These are phyloP conservation scores for Aspergillus sp. DNA, from an alignment of 2,329 filamentous ascomycete genomes.

Conservation along the genomic window DNA sequence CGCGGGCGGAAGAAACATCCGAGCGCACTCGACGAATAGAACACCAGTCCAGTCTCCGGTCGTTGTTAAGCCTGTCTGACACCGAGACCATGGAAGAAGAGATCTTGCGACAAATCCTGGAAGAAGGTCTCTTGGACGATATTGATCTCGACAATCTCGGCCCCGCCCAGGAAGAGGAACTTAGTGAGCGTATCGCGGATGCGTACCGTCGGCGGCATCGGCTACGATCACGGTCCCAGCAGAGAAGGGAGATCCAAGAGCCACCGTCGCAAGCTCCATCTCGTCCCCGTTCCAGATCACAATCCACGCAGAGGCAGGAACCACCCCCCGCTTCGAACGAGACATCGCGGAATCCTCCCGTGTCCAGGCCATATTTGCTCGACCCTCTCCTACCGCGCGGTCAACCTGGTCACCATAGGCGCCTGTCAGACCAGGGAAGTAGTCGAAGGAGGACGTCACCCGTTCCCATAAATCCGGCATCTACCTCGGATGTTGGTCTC, in stretches of 20 bases:
- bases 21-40: conserved; percentile 64
- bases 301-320: conserved; percentile 27
- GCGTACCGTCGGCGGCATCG: conserved; percentile 75
- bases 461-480: conserved; percentile 29
- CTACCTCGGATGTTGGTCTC: conserved; percentile 34
- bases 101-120: conserved; percentile 83
- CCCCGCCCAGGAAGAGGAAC: conserved; percentile 78
- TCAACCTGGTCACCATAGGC: conserved; percentile 30
- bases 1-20: conserved; percentile 19
- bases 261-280: conserved; percentile 22
- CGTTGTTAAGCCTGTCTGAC: conserved; percentile 76
- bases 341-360: conserved; percentile 24
- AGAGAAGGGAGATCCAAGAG: conserved; percentile 36
- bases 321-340: conserved; percentile 18
- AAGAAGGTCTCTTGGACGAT: conserved; percentile 82
- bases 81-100: conserved; percentile 79
- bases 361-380: conserved; percentile 34
- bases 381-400: conserved; percentile 25
- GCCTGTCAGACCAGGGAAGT: conserved; percentile 35
- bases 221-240: conserved; percentile 38
- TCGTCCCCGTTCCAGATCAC: conserved; percentile 29
- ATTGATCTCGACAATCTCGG: conserved; percentile 87
- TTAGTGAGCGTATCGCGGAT: conserved; percentile 86
- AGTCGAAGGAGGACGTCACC: conserved; percentile 35
- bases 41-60: conserved; percentile 85